Evolutionary conservation across 208 protist species (phyloP), one percentile per base, ranked within the genome.

Genomic region (Leishmania turanica): DNA sequence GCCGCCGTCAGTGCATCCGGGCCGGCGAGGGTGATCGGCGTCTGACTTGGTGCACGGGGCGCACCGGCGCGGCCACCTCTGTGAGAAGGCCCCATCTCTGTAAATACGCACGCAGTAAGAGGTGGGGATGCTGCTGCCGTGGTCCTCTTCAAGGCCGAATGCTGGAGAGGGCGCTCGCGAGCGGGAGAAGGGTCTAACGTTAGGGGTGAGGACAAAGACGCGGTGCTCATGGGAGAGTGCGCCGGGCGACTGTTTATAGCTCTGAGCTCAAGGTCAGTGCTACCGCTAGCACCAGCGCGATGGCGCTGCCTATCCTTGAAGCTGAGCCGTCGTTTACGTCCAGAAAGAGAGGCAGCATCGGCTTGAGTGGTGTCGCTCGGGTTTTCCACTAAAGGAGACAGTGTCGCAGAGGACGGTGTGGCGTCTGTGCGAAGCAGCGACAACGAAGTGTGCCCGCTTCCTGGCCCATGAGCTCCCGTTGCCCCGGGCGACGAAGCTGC

Each of bases 241-340:
- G 45, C 5, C 8, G 40, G 6, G 54, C 37, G 40, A 27, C 24
- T 62, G 31, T 40, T 1, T 54, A 51, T 69, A 31, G 45, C n/a
- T 27, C 71, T 40, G 17, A 40, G 27, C 42, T 60, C 51, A 27
- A 13, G 42, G 49, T 19, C 31, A 34, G 51, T 37, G 34, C 66
- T 37, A 40, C 42, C 75, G 40, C 54, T 8, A 62, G 71, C 60
- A 27, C 54, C 47, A 34, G 77, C 40, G 51, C 75, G n/a, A 56
- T 77, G 74, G 15, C 80, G 80, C 54, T 84, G 80, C 68, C 75
- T 84, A 17, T 84, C 75, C 51, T 84, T 84, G 80, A 84, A 84
- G 45, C 80, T 84, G 47, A 84, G 68, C 0, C 74, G 74, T 19
- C 37, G 64, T 37, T 84, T 84, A 15, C 66, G 53, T 42, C 74